phyloP scores from a whole-genome alignment of 1,139 yeast genomes.

The Candida sp. region DNA sequence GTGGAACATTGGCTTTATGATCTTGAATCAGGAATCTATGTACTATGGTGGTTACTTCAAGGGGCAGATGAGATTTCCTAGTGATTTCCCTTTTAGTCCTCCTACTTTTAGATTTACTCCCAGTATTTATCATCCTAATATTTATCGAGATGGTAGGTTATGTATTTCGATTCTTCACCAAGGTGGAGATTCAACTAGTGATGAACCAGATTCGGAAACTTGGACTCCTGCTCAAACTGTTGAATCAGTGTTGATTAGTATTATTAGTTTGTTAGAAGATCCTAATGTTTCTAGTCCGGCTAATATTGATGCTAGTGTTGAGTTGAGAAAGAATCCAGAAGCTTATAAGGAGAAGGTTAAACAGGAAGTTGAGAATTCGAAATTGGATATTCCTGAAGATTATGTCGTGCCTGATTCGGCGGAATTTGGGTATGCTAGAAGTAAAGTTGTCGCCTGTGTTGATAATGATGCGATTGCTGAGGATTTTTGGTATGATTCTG shows the following conservation, averaged over 20 bases:
- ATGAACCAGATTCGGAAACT: conserved; percentile 88
- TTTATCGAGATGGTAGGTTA: conserved; percentile 87
- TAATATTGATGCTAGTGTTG: conserved; percentile 93
- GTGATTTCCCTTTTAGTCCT: conserved; percentile 87
- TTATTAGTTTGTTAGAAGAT: conserved; percentile 85
- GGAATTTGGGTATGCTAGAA: conserved; percentile 58
- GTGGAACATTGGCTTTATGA: conserved; percentile 95
- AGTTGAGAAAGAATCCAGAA: conserved; percentile 81
- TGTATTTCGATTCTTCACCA: conserved; percentile 92
- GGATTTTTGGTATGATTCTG: conserved; percentile 81
- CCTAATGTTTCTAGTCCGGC: conserved; percentile 95
- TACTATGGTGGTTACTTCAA: conserved; percentile 96
- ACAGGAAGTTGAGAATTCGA: conserved; percentile 81
- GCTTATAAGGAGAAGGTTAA: conserved; percentile 76
- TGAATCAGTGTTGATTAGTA: conserved; percentile 84
- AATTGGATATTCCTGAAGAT: conserved; percentile 81
- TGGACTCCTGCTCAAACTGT: conserved; percentile 98
- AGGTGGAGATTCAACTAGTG: conserved; percentile 84
- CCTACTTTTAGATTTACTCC: conserved; percentile 95
- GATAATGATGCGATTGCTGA: conserved; percentile 76
- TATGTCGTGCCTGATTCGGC: conserved; percentile 72
- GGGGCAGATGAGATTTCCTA: conserved; percentile 92
- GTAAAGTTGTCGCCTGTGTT: conserved; percentile 33
- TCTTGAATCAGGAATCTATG: conserved; percentile 81
- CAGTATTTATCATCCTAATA: conserved; percentile 92